Evolutionary conservation across 2,329 filamentous ascomycete genomes (phyloP).

Genomic region (Fusarium acutatum): DNA sequence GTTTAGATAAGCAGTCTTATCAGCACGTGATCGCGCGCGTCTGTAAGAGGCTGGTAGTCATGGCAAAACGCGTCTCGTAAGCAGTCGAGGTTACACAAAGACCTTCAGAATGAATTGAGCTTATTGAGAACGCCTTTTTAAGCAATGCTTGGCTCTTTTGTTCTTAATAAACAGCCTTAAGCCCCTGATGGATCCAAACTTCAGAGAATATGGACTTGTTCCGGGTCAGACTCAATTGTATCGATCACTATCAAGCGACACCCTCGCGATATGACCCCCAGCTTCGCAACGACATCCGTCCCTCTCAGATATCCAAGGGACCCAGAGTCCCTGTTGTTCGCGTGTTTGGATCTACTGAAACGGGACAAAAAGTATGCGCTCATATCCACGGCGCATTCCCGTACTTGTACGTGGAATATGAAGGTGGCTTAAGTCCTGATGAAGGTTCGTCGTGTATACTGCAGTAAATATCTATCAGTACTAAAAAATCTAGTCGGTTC

Average conservation of each 20-base stretch:
- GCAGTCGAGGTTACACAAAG: not conserved
- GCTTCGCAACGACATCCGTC: conserved; percentile 71
- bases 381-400: conserved; percentile 96
- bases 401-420: conserved; percentile 92
- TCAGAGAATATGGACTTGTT: conserved; percentile 69
- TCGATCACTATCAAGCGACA: conserved; percentile 89
- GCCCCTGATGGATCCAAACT: conserved; percentile 29
- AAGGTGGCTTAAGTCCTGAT: conserved; percentile 70
- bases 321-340: conserved; percentile 86
- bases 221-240: conserved; percentile 90
- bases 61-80: conserved; percentile 18
- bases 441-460: conserved; percentile 63
- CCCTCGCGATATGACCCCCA: conserved; percentile 84
- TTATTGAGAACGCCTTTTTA: not conserved
- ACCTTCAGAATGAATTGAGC: not conserved
- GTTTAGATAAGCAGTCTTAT: conserved; percentile 31
- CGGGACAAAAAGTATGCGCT: conserved; percentile 93
- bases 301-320: conserved; percentile 66
- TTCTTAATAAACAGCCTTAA: not conserved
- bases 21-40: conserved; percentile 28
- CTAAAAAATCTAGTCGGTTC: conserved; percentile 65
- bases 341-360: conserved; percentile 91
- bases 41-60: not conserved
- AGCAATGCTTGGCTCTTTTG: not conserved
- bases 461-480: not conserved